Base-by-base conservation (phyloP, 305 asterid species). In the Fraxinus sp. region DNA sequence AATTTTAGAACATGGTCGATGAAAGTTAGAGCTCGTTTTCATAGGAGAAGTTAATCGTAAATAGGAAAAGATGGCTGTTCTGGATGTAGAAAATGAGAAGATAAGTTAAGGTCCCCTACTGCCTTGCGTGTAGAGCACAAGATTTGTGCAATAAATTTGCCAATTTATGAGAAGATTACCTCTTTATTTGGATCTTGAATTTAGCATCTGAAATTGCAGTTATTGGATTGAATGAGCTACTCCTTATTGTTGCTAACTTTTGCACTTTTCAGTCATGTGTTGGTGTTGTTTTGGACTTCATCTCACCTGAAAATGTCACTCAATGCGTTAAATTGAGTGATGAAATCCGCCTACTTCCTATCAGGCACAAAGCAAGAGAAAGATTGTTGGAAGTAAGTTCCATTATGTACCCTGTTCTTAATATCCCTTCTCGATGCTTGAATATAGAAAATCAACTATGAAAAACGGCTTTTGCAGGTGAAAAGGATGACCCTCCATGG, bases 281-380 rank as follows among this genome's bases (percentile, higher is more conserved):
- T 79, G 91, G 86, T 80, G 84, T 95, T 70, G 93, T 92, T 78
- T 66, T 95, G 90, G 95, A 95, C 90, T 96, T 95, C 91, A 87
- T 95, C 89, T 96, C 99, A 11, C 99, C 99, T 16, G 99, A 96
- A 90, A 96, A 86, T 88, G 93, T 91, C 36, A 79, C 93, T 28
- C 95, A 89, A 83, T 92, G 98, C 87, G 84, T 93, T 72, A 89
- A 90, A 80, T 71, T 95, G 91, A 88, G 85, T 80, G 97, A 96
- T 75, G 98, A 96, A 87, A 95, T 96, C 57, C 97, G 96, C 64
- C 89, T 84, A 77, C 98, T 96, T 84, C 98, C 99, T 68, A 11
- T 77, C 46, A 89, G 81, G 80, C 99, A 96, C 91, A 92, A 89
- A 88, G 97, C 97, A 84, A 91, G 87, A 89, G 89, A 83, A 81